Evolutionary conservation across 805 yeast species (phyloP).

Genomic region (Teunomyces stri): DNA sequence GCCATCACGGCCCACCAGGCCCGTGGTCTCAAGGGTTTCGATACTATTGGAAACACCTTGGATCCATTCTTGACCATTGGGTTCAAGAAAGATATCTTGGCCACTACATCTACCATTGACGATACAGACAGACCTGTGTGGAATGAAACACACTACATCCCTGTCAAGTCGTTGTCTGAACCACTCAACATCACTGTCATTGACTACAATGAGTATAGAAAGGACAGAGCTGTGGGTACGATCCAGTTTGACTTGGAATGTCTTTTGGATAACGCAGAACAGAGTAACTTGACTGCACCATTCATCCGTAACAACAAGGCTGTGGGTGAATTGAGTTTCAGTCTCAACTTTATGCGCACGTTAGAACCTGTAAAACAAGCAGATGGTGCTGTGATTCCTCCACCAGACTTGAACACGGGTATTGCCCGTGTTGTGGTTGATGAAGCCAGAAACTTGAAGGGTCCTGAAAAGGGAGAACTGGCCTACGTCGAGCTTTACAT

Average conservation of each 20-base stretch:
- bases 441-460: constrained; percentile 56
- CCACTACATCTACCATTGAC: constrained; percentile 63
- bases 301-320: constrained; percentile 80
- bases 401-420: constrained; percentile 95
- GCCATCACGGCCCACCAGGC: constrained; percentile 69
- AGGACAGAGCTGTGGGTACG: constrained; percentile 79
- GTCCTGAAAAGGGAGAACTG: constrained; percentile 47
- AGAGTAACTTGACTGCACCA: constrained; percentile 48
- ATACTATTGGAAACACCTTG: constrained; percentile 69
- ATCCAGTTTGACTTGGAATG: constrained; percentile 70
- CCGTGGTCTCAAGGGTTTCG: constrained; percentile 63
- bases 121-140: constrained; percentile 75
- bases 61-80: constrained; percentile 87
- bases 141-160: constrained; percentile 74
- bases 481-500: constrained; percentile 71
- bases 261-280: constrained; percentile 52
- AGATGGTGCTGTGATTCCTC: constrained; percentile 81
- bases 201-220: constrained; percentile 77
- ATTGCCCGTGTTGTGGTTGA: constrained; percentile 66
- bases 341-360: constrained; percentile 74
- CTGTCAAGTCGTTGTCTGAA: constrained; percentile 74
- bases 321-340: constrained; percentile 72
- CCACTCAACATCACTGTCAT: constrained; percentile 69
- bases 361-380: constrained; percentile 58
- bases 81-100: constrained; percentile 55